A percentile compares a stretch with the other conserved stretches of the same genome.
Evolutionary conservation across 2,329 filamentous ascomycete genomes (phyloP).

Genomic region (Stemphylium beticola): DNA sequence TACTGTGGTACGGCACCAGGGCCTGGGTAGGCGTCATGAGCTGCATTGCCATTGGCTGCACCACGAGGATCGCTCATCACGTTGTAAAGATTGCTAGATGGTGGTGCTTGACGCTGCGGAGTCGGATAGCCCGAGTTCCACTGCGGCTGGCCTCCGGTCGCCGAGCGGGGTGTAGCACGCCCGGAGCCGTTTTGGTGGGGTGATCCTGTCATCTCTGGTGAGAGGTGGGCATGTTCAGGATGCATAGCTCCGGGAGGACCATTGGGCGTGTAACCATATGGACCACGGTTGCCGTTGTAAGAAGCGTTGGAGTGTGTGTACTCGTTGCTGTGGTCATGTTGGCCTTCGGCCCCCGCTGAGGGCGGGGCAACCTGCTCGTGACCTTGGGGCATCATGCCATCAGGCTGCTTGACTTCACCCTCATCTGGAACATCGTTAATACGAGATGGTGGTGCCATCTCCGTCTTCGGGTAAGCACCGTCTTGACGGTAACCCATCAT

Average conservation of each 20-base stretch:
- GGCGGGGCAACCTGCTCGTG: constrained; percentile 60
- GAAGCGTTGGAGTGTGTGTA: constrained; percentile 80
- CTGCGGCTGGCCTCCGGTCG: constrained; percentile 72
- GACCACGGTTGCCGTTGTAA: constrained; percentile 74
- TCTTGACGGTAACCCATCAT: constrained; percentile 68
- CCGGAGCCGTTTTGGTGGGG: constrained; percentile 83
- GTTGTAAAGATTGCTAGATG: constrained; percentile 84
- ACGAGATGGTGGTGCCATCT: constrained; percentile 83
- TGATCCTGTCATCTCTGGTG: constrained; percentile 82
- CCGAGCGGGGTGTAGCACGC: constrained; percentile 82
- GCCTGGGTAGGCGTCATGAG: constrained; percentile 73
- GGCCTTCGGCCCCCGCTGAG: constrained; percentile 69
- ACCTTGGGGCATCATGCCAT: constrained; percentile 62
- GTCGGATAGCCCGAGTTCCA: constrained; percentile 78
- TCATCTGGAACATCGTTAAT: constrained; percentile 66
- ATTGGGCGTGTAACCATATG: constrained; percentile 77
- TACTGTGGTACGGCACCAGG: constrained; percentile 66
- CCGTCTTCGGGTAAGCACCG: constrained; percentile 72
- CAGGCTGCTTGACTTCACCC: constrained; percentile 67
- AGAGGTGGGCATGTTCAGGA: constrained; percentile 76
- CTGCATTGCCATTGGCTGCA: constrained; percentile 67
- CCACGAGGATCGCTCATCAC: constrained; percentile 83
- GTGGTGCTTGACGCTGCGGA: constrained; percentile 71
- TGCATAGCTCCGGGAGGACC: constrained; percentile 70
- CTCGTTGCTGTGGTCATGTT: constrained; percentile 78